Percentiles rank a stretch among this genome's conserved stretches.
Conservation (phyloP, 305 asterid species). For the Withania somnifera region DNA sequence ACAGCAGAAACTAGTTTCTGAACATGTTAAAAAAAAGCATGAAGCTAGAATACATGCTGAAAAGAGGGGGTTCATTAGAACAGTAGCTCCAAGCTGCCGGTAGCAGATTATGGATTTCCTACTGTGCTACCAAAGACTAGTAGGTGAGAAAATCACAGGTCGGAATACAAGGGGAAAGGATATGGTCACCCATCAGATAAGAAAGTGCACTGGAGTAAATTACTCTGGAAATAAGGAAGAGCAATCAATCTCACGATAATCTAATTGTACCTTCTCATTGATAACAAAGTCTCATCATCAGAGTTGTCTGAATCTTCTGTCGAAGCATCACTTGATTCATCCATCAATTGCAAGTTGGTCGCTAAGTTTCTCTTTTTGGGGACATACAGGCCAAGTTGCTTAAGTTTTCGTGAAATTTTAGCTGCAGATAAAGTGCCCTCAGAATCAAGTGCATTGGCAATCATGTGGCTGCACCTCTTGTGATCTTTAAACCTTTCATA, state of each 20-base stretch:
- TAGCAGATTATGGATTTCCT: not conserved
- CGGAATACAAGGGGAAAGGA: not conserved
- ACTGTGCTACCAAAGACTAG: not conserved
- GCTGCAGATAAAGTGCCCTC: conserved; percentile 56
- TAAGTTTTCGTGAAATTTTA: conserved; percentile 73
- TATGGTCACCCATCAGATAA: not conserved
- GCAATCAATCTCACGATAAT: not conserved
- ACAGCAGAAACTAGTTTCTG: not conserved
- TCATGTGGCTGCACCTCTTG: conserved; percentile 78
- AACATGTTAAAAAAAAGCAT: not conserved
- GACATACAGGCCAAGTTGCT: conserved; percentile 69
- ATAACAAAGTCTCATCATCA: conserved; percentile 57
- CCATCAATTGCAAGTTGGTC: conserved; percentile 37
- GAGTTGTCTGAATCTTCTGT: conserved; percentile 37
- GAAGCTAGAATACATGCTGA: not conserved
- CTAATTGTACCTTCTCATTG: conserved; percentile 51
- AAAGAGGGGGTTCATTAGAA: not conserved
- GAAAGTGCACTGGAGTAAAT: not conserved
- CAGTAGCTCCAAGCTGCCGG: not conserved
- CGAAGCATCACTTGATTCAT: conserved; percentile 36
- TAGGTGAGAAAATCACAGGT: not conserved
- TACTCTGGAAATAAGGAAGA: not conserved
- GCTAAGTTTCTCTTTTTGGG: conserved; percentile 39
- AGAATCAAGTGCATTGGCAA: conserved; percentile 73
- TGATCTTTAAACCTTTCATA: conserved; percentile 65